Conservation (phyloP, 441 rosid genomes). For the Euphorbia schlechtendalii region DNA sequence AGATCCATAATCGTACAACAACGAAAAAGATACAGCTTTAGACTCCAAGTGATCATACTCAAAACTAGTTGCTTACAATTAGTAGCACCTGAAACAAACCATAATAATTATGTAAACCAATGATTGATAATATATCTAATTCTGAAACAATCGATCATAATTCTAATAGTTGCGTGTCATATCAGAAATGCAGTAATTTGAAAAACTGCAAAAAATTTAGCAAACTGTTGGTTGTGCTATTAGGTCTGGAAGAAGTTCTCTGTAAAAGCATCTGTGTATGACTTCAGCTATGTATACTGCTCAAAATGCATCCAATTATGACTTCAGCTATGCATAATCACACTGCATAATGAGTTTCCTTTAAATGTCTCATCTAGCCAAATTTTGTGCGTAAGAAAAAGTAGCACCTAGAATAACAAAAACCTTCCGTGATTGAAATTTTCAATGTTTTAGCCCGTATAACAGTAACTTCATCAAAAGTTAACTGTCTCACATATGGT, state of each 20-base stretch:
- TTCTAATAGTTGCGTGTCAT: too few relatives aligned
- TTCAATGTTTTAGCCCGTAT: not conserved
- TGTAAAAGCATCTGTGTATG: not conserved
- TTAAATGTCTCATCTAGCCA: not conserved
- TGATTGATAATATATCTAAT: not conserved
- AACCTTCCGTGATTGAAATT: too few relatives aligned
- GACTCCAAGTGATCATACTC: constrained; percentile 10
- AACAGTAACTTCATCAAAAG: not conserved
- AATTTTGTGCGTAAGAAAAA: not conserved
- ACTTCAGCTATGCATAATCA: too few relatives aligned
- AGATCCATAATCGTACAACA: not conserved
- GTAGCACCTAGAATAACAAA: too few relatives aligned
- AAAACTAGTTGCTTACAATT: not conserved
- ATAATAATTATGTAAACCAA: not conserved
- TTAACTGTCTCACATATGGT: not conserved
- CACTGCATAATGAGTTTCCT: too few relatives aligned
- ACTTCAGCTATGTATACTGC: not conserved
- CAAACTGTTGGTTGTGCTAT: not conserved
- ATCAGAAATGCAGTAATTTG: too few relatives aligned
- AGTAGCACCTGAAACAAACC: not conserved
- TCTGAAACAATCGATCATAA: not conserved
- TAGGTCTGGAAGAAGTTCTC: not conserved
- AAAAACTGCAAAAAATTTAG: too few relatives aligned
- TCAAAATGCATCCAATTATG: not conserved
- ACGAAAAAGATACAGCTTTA: constrained; percentile 1